A percentile compares a stretch with the other conserved stretches of the same genome.
These are phyloP conservation scores for Coprinellus aureogranulatus DNA, from an alignment of 768 basidiomycete genomes.

Conservation along the genomic window DNA sequence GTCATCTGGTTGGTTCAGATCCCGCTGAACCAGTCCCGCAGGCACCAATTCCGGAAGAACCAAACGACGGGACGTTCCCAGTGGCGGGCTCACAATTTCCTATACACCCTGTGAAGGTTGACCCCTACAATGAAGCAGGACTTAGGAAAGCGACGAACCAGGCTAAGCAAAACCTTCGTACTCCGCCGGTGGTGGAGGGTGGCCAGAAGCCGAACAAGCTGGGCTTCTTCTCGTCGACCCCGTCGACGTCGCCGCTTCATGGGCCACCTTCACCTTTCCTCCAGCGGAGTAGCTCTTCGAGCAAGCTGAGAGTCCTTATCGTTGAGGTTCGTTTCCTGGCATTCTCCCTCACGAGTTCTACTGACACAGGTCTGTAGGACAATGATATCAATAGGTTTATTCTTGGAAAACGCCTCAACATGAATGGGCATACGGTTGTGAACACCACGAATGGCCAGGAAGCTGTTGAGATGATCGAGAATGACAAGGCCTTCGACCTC, in stretches of 20 bases:
- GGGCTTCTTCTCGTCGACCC: slow-evolving; percentile 3
- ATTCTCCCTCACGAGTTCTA: background rate
- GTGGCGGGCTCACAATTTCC: slow-evolving; percentile 27
- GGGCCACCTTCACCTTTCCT: background rate
- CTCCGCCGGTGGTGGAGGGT: background rate
- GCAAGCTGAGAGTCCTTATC: slow-evolving; percentile 50
- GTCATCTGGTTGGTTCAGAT: slow-evolving; percentile 24
- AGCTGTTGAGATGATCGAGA: slow-evolving; percentile 55
- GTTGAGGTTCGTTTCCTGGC: slow-evolving; percentile 41
- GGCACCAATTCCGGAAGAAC: slow-evolving; percentile 2
- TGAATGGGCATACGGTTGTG: slow-evolving; percentile 65
- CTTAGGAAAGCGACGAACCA: slow-evolving; percentile 9
- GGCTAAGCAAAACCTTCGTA: background rate
- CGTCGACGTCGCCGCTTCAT: background rate
- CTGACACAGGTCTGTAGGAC: slow-evolving; percentile 41
- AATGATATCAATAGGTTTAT: slow-evolving; percentile 73
- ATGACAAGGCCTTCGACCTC: slow-evolving; percentile 63
- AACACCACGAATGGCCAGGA: slow-evolving; percentile 76
- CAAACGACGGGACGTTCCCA: slow-evolving; percentile 17
- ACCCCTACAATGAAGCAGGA: slow-evolving; percentile 14
- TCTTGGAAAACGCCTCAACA: slow-evolving; percentile 61
- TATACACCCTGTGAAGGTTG: slow-evolving; percentile 36
- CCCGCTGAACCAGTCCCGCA: background rate
- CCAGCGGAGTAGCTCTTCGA: background rate
- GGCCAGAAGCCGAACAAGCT: slow-evolving; percentile 4